A percentile compares a stretch with the other conserved stretches of the same genome.
Evolutionary conservation across 2,329 filamentous ascomycete genomes (phyloP).

Genomic region (Graphiopsis chlorocephala): DNA sequence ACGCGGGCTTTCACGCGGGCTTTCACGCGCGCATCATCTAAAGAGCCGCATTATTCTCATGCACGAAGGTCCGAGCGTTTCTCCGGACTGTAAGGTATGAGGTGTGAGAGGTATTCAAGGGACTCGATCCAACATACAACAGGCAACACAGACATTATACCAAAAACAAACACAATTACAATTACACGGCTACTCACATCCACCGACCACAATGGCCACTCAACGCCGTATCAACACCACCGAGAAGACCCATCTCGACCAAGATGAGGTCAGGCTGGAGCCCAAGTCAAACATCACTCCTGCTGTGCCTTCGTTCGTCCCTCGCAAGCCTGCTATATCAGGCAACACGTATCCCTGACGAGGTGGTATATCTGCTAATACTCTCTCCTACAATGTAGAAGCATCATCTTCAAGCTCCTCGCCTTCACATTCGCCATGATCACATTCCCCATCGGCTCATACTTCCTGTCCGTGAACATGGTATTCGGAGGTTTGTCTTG

Average conservation of each 20-base stretch:
- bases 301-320: conserved; percentile 72
- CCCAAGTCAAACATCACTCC: conserved; percentile 70
- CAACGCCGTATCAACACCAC: conserved; percentile 55
- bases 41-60: neutral
- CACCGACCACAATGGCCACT: conserved; percentile 10
- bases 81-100: neutral
- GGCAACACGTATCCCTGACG: neutral
- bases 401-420: conserved; percentile 86
- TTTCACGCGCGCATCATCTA: neutral
- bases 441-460: conserved; percentile 78
- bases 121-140: neutral
- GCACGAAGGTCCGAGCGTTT: neutral
- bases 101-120: neutral
- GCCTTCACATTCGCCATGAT: conserved; percentile 92
- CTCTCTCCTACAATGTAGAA: conserved; percentile 44
- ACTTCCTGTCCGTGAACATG: conserved; percentile 74
- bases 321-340: neutral
- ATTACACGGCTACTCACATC: neutral
- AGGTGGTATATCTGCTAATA: neutral
- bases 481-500: conserved; percentile 68
- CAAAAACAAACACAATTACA: neutral
- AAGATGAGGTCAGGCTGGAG: conserved; percentile 33
- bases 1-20: conserved; percentile 13
- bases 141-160: neutral
- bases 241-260: conserved; percentile 62